These are phyloP conservation scores for Rhipidocladum racemiflorum DNA, from an alignment of 176 grass and related monocot species.

Conservation along the genomic window DNA sequence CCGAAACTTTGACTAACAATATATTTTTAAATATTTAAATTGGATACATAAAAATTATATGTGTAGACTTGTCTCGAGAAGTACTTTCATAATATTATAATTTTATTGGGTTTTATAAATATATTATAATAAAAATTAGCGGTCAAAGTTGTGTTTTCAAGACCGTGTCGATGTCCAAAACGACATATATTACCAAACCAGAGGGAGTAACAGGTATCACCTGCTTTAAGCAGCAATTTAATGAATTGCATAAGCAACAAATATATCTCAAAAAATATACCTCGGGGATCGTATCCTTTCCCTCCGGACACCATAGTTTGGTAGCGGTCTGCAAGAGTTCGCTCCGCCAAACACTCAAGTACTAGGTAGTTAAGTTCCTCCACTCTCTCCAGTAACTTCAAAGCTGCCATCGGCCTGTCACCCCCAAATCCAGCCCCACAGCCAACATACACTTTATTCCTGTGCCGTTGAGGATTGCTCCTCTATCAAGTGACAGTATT, in stretches of 20 bases:
- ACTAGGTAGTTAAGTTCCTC: constrained; percentile 85
- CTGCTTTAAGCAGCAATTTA: background rate
- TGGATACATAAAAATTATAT: too few relatives aligned
- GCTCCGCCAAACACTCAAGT: constrained; percentile 87
- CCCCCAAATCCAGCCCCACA: constrained; percentile 94
- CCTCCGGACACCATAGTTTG: constrained; percentile 58
- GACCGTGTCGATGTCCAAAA: too few relatives aligned
- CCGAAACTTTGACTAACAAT: too few relatives aligned
- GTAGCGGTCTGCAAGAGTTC: constrained; percentile 81
- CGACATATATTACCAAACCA: too few relatives aligned
- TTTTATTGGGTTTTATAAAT: too few relatives aligned
- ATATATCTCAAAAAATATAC: constrained; percentile 37
- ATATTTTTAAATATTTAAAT: too few relatives aligned
- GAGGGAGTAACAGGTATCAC: constrained; percentile 4
- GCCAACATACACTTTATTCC: constrained; percentile 69
- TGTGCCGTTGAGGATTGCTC: constrained; percentile 49
- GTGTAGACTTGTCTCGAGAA: too few relatives aligned
- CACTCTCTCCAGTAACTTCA: constrained; percentile 68
- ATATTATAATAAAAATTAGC: too few relatives aligned
- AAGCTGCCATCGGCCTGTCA: constrained; percentile 64
- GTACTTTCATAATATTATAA: too few relatives aligned
- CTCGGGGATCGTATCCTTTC: constrained; percentile 82
- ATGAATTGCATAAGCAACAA: background rate
- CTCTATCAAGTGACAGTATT: constrained; percentile 42
- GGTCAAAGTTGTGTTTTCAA: too few relatives aligned